These are phyloP conservation scores for Cordyceps cateniannulata DNA, from an alignment of 2,329 filamentous ascomycete genomes.

Conservation along the genomic window DNA sequence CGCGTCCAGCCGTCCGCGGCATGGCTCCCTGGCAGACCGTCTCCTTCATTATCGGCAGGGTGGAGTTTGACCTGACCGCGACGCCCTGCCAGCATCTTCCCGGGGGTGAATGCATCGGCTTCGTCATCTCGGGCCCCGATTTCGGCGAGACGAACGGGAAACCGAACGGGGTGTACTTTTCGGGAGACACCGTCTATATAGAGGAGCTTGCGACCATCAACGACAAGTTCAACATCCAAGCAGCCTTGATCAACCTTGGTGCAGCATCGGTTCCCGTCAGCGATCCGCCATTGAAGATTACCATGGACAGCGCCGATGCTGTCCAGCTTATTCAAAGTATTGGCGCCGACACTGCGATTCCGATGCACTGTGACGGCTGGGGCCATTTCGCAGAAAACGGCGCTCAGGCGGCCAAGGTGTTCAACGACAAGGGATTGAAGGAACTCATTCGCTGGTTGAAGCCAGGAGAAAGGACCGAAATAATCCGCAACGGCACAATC, in stretches of 20 bases:
- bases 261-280: slow-evolving; percentile 22
- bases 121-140: slow-evolving; percentile 29
- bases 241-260: slow-evolving; percentile 36
- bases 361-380: slow-evolving; percentile 43
- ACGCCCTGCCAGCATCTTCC: slow-evolving; percentile 39
- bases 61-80: slow-evolving; percentile 31
- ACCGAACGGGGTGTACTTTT: slow-evolving; percentile 42
- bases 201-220: slow-evolving; percentile 31
- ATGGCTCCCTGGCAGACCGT: slow-evolving; percentile 33
- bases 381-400: slow-evolving; percentile 34
- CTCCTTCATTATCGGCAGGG: slow-evolving; percentile 23
- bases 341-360: slow-evolving; percentile 34
- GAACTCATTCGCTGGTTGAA: slow-evolving; percentile 30
- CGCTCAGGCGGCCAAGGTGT: slow-evolving; percentile 22
- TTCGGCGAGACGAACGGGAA: slow-evolving; percentile 32
- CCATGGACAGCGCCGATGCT: slow-evolving; percentile 37
- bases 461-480: slow-evolving; percentile 18
- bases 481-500: slow-evolving; percentile 10
- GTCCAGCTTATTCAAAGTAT: slow-evolving; percentile 32
- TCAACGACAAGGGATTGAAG: slow-evolving; percentile 28
- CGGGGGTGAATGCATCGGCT: slow-evolving; percentile 38
- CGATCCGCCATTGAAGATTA: slow-evolving; percentile 29
- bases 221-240: slow-evolving; percentile 29
- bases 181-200: slow-evolving; percentile 42
- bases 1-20: slow-evolving; percentile 34